Evolutionary conservation across 768 basidiomycete genomes (phyloP).

Genomic region (Suillus discolor): DNA sequence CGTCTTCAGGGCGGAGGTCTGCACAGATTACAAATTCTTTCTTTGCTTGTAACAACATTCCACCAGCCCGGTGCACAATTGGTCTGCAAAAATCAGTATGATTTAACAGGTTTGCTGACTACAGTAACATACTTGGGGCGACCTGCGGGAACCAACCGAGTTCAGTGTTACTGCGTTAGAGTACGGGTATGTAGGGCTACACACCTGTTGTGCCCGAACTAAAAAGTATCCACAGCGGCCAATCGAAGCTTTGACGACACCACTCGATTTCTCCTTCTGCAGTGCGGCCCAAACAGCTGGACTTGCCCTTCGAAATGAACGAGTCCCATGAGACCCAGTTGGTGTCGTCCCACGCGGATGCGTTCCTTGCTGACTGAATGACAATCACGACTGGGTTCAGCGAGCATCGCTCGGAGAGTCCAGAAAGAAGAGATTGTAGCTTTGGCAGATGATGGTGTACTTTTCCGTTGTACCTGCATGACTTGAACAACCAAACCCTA

Average conservation of each 20-base stretch:
- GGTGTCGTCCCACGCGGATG: constrained; percentile 33
- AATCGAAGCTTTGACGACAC: constrained; percentile 63
- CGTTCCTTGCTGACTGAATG: constrained; percentile 44
- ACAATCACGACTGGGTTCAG: constrained; percentile 56
- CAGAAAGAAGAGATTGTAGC: constrained; percentile 55
- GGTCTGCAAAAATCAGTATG: constrained; percentile 48
- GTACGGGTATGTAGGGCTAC: constrained; percentile 1
- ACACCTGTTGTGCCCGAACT: constrained; percentile 81
- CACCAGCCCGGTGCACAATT: constrained; percentile 78
- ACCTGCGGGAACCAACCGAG: constrained; percentile 21
- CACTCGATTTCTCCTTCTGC: constrained; percentile 64
- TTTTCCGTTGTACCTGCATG: constrained; percentile 67
- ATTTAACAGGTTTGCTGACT: background rate
- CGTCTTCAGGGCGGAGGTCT: constrained; percentile 64
- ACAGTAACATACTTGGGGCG: constrained; percentile 54
- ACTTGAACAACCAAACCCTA: background rate
- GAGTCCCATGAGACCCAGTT: constrained; percentile 55
- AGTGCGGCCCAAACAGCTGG: constrained; percentile 48
- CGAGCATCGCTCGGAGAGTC: constrained; percentile 42
- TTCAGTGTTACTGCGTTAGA: background rate
- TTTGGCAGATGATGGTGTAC: constrained; percentile 69
- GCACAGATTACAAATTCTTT: constrained; percentile 74
- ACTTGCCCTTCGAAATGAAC: constrained; percentile 51
- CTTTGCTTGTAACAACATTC: constrained; percentile 73
- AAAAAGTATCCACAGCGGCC: constrained; percentile 87